Conservation (phyloP, 2,329 filamentous ascomycete species). For the Beauveria sp. region DNA sequence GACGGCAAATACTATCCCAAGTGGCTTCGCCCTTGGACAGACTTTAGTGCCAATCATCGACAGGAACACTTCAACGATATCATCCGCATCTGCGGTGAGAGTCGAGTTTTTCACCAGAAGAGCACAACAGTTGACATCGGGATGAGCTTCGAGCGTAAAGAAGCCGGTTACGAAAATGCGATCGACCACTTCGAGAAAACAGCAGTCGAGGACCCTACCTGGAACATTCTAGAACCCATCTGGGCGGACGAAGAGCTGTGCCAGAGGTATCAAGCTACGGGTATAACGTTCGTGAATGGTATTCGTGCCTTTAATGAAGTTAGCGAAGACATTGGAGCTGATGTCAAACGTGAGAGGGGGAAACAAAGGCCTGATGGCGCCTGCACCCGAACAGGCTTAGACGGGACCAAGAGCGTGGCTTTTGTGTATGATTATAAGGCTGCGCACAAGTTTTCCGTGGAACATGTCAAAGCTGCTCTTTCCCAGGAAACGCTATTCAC, state of each 20-base stretch:
- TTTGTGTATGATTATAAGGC: conserved; percentile 6
- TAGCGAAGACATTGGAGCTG: background rate
- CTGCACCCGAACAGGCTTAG: background rate
- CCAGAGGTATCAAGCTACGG: background rate
- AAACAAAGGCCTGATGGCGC: background rate
- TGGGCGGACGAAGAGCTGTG: background rate
- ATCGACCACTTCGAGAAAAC: background rate
- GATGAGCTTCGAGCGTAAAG: background rate
- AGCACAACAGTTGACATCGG: background rate
- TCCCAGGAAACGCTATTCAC: background rate
- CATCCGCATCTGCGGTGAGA: fast-evolving
- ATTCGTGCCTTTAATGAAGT: background rate
- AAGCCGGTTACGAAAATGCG: background rate
- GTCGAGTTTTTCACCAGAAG: background rate
- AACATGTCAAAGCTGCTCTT: background rate
- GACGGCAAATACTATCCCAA: background rate
- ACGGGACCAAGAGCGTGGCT: background rate
- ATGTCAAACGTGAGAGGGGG: background rate
- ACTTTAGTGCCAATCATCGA: background rate
- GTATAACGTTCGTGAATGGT: background rate
- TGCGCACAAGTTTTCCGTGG: conserved; percentile 1
- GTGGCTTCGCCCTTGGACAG: background rate
- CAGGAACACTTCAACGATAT: background rate
- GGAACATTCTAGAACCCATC: background rate
- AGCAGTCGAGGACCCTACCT: background rate